A percentile compares a stretch with the other conserved stretches of the same genome.
Conservation (phyloP, 208 protist species). For the Trypanosoma caninum region DNA sequence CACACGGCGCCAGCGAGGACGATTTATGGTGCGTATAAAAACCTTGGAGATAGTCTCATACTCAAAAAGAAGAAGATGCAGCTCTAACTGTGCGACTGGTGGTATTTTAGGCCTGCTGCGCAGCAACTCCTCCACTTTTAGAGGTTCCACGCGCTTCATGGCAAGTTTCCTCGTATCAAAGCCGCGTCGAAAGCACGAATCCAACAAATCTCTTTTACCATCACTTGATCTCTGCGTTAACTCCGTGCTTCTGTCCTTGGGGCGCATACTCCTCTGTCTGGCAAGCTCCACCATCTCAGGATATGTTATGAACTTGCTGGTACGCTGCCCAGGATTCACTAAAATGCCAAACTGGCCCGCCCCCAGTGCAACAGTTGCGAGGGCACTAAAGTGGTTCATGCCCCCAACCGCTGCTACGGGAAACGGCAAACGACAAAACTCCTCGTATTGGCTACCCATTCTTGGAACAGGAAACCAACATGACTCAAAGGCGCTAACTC, state of each 20-base stretch:
- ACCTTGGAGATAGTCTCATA: constrained; percentile 59
- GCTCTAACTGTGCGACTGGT: constrained; percentile 76
- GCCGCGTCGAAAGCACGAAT: constrained; percentile 38
- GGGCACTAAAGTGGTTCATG: constrained; percentile 62
- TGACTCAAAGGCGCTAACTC: constrained; percentile 63
- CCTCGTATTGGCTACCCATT: constrained; percentile 66
- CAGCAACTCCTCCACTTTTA: constrained; percentile 40
- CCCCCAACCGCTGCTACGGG: constrained; percentile 68
- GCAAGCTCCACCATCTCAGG: constrained; percentile 83
- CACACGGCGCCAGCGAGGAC: constrained; percentile 65
- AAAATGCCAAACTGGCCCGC: constrained; percentile 61
- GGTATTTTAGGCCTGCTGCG: constrained; percentile 43
- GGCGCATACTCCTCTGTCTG: constrained; percentile 32
- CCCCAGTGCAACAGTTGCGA: constrained; percentile 68
- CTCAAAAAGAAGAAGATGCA: constrained; percentile 73
- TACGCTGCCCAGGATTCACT: constrained; percentile 76
- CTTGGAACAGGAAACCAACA: constrained; percentile 87
- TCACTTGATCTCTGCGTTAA: constrained; percentile 18
- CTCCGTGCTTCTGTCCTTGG: constrained; percentile 37
- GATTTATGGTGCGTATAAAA: constrained; percentile 74
- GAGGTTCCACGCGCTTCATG: constrained; percentile 65
- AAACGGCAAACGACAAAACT: constrained; percentile 78
- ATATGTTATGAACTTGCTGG: constrained; percentile 89
- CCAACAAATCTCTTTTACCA: constrained; percentile 40
- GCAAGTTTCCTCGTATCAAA: constrained; percentile 78